Evolutionary conservation across 495 filamentous ascomycete species (phyloP), one percentile per base, ranked within the genome.

Genomic region (Amphirosellinia nigrospora): DNA sequence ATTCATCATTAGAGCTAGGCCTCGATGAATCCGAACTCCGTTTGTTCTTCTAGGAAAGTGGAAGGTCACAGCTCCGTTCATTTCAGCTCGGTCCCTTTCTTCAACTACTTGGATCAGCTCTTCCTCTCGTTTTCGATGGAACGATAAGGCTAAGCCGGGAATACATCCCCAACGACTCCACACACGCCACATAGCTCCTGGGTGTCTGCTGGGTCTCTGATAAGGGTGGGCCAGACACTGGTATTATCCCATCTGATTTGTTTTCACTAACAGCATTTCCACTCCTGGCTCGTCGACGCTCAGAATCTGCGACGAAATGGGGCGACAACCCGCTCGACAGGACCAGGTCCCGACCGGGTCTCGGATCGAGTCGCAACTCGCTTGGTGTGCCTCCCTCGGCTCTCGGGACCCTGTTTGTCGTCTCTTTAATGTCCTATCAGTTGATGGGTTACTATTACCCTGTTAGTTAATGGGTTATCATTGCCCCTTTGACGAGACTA

Each of bases 91-190:
- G 5, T 7, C 43, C 61, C n/a, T 64, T 36, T 30, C 32, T 30
- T 58, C 55, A 34, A 21, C 19, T 16, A 58, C n/a, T n/a, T n/a
- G n/a, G 56, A 60, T 16, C 56, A 60, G 56, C 56, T 39, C 36
- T 6, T 28, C 34, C 56, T 39, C 56, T 21, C 56, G 56, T 26
- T 39, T 39, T 52, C 8, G 23, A 11, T 13, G 0, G 23, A 15
- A 65, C 45, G 63, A 65, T 65, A 65, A 65, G 63, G 46, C 63
- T 65, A 65, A 21, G 63, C 63, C 63, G 46, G 63, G 46, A 21
- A 65, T 28, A 52, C 39, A 21, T 38, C 53, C 63, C 34, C n/a
- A n/a, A 65, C 21, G 36, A 61, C 58, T 61, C 63, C 63, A 36
- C 28, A 53, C 32, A 28, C 43, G 62, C 41, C 45, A 64, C 26